A percentile compares a stretch with the other conserved stretches of the same genome.
phyloP scores from a whole-genome alignment of 768 basidiomycete genomes.

The Russula compacta region DNA sequence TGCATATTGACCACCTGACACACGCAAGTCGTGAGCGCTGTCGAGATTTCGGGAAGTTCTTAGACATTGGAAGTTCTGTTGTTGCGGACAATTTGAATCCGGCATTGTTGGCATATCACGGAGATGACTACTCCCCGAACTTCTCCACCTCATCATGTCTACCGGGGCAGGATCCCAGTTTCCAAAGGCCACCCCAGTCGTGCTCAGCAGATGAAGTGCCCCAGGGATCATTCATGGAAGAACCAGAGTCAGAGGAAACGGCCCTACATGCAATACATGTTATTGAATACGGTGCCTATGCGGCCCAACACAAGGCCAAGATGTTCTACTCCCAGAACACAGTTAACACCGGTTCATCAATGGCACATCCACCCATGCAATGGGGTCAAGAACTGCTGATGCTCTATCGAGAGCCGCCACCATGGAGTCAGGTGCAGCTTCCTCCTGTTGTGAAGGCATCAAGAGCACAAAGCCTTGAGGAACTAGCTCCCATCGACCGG shows the following conservation, averaged over 20 bases:
- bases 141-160: not conserved
- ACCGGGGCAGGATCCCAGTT: not conserved
- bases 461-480: not conserved
- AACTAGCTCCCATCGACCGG: not conserved
- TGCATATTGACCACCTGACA: conserved; percentile 16
- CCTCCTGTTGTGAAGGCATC: not conserved
- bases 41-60: not conserved
- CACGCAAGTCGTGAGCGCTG: not conserved
- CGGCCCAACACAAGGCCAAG: not conserved
- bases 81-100: not conserved
- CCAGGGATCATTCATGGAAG: not conserved
- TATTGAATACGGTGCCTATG: not conserved
- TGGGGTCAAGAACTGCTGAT: conserved; percentile 18
- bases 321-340: not conserved
- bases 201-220: not conserved
- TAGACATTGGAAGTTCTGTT: not conserved
- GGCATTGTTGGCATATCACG: not conserved
- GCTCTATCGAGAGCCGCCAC: conserved; percentile 19
- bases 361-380: not conserved
- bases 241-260: not conserved
- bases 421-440: conserved; percentile 10
- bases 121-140: not conserved
- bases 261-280: not conserved
- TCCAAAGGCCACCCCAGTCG: not conserved
- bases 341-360: not conserved